phyloP scores from a whole-genome alignment of 345 rosid genomes.

The Linum tenue region DNA sequence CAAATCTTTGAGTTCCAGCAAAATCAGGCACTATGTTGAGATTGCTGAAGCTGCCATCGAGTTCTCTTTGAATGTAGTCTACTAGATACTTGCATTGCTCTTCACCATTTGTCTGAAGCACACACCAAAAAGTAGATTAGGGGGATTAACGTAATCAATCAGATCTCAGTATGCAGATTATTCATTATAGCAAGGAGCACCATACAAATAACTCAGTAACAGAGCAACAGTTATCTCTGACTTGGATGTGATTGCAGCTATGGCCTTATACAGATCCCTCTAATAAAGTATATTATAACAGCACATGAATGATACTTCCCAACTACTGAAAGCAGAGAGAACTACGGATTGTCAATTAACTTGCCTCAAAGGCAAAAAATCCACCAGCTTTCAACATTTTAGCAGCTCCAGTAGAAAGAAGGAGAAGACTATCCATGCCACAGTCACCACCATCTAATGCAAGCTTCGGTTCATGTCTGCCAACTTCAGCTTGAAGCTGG shows the following conservation, averaged over 20 bases:
- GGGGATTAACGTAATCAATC: neutral
- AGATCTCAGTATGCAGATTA: neutral
- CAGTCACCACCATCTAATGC: conserved; percentile 77
- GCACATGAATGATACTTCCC: neutral
- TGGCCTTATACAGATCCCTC: neutral
- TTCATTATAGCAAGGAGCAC: neutral
- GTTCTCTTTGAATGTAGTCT: conserved; percentile 37
- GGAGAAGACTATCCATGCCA: conserved; percentile 70
- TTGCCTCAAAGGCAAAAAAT: conserved; percentile 80
- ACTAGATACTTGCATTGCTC: conserved; percentile 61
- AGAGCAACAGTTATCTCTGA: neutral
- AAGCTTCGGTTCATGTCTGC: conserved; percentile 75
- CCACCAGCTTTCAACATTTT: conserved; percentile 67
- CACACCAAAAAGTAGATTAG: too few species aligned
- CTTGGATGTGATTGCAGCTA: neutral
- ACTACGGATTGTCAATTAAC: neutral
- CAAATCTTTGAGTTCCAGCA: conserved; percentile 56
- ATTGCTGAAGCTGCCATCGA: conserved; percentile 38
- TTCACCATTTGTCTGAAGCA: conserved; percentile 70
- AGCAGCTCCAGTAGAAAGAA: conserved; percentile 55
- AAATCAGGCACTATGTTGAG: conserved; percentile 50
- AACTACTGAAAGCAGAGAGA: neutral
- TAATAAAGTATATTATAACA: neutral
- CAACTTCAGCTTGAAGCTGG: conserved; percentile 81
- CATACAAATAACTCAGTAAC: neutral